These are phyloP conservation scores for Funneliformis mosseae DNA, from an alignment of 192 early-diverging fungal genomes.

Conservation along the genomic window DNA sequence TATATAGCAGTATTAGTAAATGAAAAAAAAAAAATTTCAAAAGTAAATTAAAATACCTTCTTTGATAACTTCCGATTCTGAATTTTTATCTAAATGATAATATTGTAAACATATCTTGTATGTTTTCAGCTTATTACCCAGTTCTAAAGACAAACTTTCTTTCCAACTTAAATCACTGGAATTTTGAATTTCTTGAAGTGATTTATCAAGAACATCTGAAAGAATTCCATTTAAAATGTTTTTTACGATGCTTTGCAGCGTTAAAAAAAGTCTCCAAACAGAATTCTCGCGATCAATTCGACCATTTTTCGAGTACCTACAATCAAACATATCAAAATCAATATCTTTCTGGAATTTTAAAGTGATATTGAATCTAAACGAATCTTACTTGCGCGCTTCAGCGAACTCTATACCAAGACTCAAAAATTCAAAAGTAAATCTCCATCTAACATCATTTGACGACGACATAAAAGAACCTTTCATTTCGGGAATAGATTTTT, in stretches of 20 bases:
- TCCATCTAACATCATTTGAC: constrained; percentile 1
- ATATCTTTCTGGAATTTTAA: neutral
- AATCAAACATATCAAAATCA: neutral
- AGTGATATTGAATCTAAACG: neutral
- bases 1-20: neutral
- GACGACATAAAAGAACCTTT: neutral
- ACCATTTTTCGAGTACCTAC: neutral
- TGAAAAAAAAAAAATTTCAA: neutral
- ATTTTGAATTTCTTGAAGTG: neutral
- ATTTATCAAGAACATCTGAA: neutral
- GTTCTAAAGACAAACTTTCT: too few relatives aligned
- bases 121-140: neutral
- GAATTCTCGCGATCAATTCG: neutral
- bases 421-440: constrained; percentile 3
- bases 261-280: neutral
- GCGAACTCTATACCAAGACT: neutral
- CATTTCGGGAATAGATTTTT: neutral
- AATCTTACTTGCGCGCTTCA: neutral
- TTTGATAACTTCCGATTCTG: neutral
- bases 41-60: neutral
- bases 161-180: neutral
- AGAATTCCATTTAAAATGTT: neutral
- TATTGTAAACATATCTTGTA: neutral
- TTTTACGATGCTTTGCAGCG: neutral
- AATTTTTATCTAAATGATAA: neutral